A percentile compares a stretch with the other conserved stretches of the same genome.
Conservation (phyloP, 2,329 filamentous ascomycete species). For the Neocucurbitaria cava region DNA sequence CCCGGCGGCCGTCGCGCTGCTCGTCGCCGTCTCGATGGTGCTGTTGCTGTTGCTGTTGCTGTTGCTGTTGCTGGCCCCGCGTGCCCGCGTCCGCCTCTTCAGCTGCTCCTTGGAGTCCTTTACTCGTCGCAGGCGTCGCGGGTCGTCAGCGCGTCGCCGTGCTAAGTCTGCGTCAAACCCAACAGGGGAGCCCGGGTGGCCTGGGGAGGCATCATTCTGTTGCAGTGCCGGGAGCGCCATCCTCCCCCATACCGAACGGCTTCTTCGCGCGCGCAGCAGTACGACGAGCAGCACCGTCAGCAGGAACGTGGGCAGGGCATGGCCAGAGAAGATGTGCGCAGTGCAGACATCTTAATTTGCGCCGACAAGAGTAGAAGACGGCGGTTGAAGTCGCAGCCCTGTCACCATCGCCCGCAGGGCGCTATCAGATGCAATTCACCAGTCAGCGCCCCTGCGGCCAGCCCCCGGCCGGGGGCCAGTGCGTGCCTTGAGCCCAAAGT, state of each 20-base stretch:
- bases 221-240: slow-evolving; percentile 46
- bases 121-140: slow-evolving; percentile 43
- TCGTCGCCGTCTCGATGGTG: slow-evolving; percentile 39
- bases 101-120: slow-evolving; percentile 49
- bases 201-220: slow-evolving; percentile 37
- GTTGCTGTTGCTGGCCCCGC: slow-evolving; percentile 42
- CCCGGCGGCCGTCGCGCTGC: slow-evolving; percentile 36
- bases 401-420: slow-evolving; percentile 25
- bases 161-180: slow-evolving; percentile 34
- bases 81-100: slow-evolving; percentile 40
- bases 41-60: slow-evolving; percentile 45
- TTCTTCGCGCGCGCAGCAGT: slow-evolving; percentile 29
- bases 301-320: slow-evolving; percentile 24
- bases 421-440: slow-evolving; percentile 33
- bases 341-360: slow-evolving; percentile 38
- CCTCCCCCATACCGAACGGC: slow-evolving; percentile 41
- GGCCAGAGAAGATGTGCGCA: slow-evolving; percentile 28
- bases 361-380: slow-evolving; percentile 21
- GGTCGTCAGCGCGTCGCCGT: slow-evolving; percentile 38
- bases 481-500: background rate
- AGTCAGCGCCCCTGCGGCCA: slow-evolving; percentile 19
- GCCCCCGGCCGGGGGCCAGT: slow-evolving; percentile 1
- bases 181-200: slow-evolving; percentile 35
- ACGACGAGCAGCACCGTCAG: slow-evolving; percentile 23
- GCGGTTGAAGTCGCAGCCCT: slow-evolving; percentile 34